Conservation (phyloP, 495 filamentous ascomycete species). For the Aspergillus biplanus region DNA sequence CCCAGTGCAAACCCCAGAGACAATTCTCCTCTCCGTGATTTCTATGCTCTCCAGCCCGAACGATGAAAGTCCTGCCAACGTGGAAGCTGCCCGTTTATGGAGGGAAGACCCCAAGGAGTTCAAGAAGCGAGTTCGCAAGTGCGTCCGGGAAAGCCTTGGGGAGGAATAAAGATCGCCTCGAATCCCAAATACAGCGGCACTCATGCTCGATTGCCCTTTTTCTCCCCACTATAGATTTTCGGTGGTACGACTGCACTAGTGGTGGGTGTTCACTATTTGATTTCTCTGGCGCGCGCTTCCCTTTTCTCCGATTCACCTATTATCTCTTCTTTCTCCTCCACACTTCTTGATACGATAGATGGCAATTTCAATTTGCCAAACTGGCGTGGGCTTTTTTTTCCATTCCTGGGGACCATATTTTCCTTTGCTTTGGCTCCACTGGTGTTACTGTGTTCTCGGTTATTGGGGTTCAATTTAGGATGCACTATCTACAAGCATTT, state of each 20-base stretch:
- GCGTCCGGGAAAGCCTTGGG: constrained; percentile 82
- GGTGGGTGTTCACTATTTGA: constrained; percentile 25
- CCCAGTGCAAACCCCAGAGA: constrained; percentile 96
- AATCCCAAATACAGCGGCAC: neutral
- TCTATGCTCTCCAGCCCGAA: constrained; percentile 93
- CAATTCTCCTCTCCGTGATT: constrained; percentile 89
- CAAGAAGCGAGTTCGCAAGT: constrained; percentile 71
- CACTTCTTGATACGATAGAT: too few relatives aligned
- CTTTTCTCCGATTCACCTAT: constrained; percentile 3
- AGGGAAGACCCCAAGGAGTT: constrained; percentile 84
- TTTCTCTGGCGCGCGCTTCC: neutral
- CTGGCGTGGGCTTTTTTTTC: neutral
- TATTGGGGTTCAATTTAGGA: neutral
- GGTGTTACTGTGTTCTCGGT: constrained; percentile 6
- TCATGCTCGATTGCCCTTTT: neutral
- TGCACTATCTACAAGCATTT: neutral
- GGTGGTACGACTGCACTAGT: constrained; percentile 13
- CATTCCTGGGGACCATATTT: neutral
- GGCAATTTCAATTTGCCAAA: too few relatives aligned
- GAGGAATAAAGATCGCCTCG: constrained; percentile 55
- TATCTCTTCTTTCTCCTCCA: neutral
- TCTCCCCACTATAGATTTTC: constrained; percentile 10
- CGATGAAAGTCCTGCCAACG: constrained; percentile 92
- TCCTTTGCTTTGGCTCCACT: neutral
- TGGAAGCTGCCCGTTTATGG: constrained; percentile 88